Evolutionary conservation across 345 rosid species (phyloP).

Genomic region (Psidium guajava): DNA sequence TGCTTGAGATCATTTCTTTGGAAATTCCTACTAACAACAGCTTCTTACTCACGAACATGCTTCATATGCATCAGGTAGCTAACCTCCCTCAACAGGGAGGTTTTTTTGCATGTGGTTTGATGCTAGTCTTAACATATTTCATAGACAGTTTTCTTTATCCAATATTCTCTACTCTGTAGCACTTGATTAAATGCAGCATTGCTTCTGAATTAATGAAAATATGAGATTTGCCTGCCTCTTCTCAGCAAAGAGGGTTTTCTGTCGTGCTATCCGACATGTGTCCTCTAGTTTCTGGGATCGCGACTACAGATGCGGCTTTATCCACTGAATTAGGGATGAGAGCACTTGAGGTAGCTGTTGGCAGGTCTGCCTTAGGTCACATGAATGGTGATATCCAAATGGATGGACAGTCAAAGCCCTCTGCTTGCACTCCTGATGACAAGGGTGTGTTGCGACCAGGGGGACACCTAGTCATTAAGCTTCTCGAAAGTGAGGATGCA

Average conservation of each 20-base stretch:
- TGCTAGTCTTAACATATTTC: not conserved
- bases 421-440: conserved; percentile 9
- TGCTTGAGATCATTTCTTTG: not conserved
- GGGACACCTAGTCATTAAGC: conserved; percentile 83
- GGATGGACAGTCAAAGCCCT: conserved; percentile 4
- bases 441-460: conserved; percentile 47
- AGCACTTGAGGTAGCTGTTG: conserved; percentile 82
- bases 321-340: conserved; percentile 81
- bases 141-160: not conserved
- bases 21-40: not conserved
- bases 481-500: conserved; percentile 81
- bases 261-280: conserved; percentile 91
- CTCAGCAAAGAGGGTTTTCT: conserved; percentile 72
- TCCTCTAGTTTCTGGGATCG: conserved; percentile 77
- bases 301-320: conserved; percentile 68
- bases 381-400: not conserved
- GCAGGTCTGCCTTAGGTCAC: conserved; percentile 27
- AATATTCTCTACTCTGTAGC: not conserved
- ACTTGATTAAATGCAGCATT: not conserved
- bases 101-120: not conserved
- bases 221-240: not conserved
- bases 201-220: not conserved
- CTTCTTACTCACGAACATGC: not conserved
- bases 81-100: not conserved
- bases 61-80: not conserved